phyloP scores from a whole-genome alignment of 108 stramenopile genomes.

The Cyclotella kingstonii region DNA sequence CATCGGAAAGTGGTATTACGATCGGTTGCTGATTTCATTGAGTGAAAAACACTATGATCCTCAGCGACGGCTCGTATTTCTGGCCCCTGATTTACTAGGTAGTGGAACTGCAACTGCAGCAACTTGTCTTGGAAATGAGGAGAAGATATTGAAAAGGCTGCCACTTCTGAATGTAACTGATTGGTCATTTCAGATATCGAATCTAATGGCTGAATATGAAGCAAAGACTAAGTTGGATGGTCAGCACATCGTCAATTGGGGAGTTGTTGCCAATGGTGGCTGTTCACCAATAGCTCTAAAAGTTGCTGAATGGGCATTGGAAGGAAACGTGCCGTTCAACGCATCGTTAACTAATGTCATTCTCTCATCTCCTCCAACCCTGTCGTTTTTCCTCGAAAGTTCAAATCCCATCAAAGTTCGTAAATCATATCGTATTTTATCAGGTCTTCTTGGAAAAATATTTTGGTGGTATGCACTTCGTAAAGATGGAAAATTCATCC shows the following conservation, averaged over 20 bases:
- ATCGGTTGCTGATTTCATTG: slow-evolving; percentile 47
- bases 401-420: slow-evolving; percentile 41
- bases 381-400: slow-evolving; percentile 45
- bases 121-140: not conserved
- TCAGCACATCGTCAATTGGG: slow-evolving; percentile 33
- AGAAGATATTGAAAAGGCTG: slow-evolving; percentile 6
- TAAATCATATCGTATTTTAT: slow-evolving; percentile 49
- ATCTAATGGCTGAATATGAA: slow-evolving; percentile 47
- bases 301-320: slow-evolving; percentile 29
- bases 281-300: slow-evolving; percentile 63
- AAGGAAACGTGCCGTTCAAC: slow-evolving; percentile 10
- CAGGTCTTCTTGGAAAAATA: slow-evolving; percentile 43
- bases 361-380: slow-evolving; percentile 49
- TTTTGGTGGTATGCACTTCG: slow-evolving; percentile 68
- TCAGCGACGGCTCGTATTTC: slow-evolving; percentile 15
- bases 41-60: not conserved
- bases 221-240: slow-evolving; percentile 9
- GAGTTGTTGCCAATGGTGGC: slow-evolving; percentile 60
- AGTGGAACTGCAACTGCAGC: slow-evolving; percentile 53
- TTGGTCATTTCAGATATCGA: slow-evolving; percentile 50
- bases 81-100: slow-evolving; percentile 57
- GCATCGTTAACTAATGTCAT: slow-evolving; percentile 41
- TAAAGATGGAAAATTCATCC: slow-evolving; percentile 48
- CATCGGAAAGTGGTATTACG: slow-evolving; percentile 60
- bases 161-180: slow-evolving; percentile 57